These are phyloP conservation scores for Cydonia oblonga DNA, from an alignment of 331 rosid genomes.

Conservation along the genomic window DNA sequence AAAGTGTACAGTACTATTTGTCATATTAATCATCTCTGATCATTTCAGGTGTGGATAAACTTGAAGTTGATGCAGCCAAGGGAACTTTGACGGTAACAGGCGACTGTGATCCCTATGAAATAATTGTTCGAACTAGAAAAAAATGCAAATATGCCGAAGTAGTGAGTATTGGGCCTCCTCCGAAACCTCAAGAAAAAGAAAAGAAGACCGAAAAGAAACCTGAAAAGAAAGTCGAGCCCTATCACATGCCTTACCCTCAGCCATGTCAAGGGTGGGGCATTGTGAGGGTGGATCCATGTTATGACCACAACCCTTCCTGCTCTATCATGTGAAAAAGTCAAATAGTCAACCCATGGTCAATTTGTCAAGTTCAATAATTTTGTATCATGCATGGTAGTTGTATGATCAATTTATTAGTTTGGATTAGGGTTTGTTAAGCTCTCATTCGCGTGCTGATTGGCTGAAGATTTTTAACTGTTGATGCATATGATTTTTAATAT, in stretches of 20 bases:
- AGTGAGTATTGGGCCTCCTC: constrained; percentile 57
- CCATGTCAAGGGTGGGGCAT: not conserved
- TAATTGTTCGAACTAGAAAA: constrained; percentile 42
- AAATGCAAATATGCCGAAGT: constrained; percentile 35
- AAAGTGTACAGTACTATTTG: too few species aligned
- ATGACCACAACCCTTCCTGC: constrained; percentile 21
- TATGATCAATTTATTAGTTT: not conserved
- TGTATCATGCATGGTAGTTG: not conserved
- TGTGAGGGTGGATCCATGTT: not conserved
- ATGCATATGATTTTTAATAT: too few species aligned
- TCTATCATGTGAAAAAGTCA: constrained; percentile 8
- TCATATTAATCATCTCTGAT: not conserved
- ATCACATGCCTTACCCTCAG: not conserved
- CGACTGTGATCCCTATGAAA: constrained; percentile 52
- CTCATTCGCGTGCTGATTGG: too few species aligned
- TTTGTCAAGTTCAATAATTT: not conserved
- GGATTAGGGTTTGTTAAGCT: not conserved
- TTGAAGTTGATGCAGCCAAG: constrained; percentile 51
- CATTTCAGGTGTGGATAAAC: constrained; percentile 48
- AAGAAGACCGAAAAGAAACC: constrained; percentile 21
- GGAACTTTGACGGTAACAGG: constrained; percentile 58
- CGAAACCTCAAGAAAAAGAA: constrained; percentile 5
- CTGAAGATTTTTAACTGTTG: too few species aligned
- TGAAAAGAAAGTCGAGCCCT: not conserved
- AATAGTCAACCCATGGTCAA: not conserved